Evolutionary conservation across 768 basidiomycete genomes (phyloP), one percentile per base, ranked within the genome.

Genomic region (Termitomyces heimii): DNA sequence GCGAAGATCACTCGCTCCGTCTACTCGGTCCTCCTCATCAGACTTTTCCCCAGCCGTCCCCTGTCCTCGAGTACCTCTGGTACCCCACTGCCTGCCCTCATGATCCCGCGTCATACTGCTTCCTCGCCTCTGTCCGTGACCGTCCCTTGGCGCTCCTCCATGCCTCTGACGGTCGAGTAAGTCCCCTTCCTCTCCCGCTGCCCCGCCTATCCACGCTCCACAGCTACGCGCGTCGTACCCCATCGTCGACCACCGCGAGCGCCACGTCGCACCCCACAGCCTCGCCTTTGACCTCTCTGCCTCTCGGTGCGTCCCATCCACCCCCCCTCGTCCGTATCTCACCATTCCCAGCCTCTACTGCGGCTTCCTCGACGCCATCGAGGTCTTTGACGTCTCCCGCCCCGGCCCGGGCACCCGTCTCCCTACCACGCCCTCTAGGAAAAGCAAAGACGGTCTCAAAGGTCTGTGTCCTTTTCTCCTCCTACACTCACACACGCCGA

Each of bases 221-320:
- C 66, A 97, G 95, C 80, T 92, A 20, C 83, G 95, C 18, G 96
- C 94, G 0, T 94, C 92, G 1, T 98, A 98, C 69, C 78, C 78
- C 40, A 96, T 98, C 39, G 81, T 98, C 10, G 94, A 98, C 68
- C 95, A 98, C 64, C 77, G 89, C n/a, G 96, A 98, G 71, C 82
- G 94, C 32, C 84, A 92, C 54, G 77, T 97, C 40, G 94, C 92
- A 0, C 94, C 96, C 0, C 88, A 93, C 54, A 83, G 84, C 62
- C 75, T 98, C 57, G 78, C 87, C 0, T 98, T 97, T 71, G 90
- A 91, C 62, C 68, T 77, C 1, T 71, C 80, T 5, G 84, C 82
- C 0, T 75, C 84, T 35, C 87, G 79, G 94, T 94, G 55, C 32
- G 49, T 44, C 12, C 22, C 22, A 14, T 35, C 13, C 34, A 14